Percentiles rank a stretch among this genome's conserved stretches.
phyloP scores from a whole-genome alignment of 305 asterid species.

The Lippia alba region DNA sequence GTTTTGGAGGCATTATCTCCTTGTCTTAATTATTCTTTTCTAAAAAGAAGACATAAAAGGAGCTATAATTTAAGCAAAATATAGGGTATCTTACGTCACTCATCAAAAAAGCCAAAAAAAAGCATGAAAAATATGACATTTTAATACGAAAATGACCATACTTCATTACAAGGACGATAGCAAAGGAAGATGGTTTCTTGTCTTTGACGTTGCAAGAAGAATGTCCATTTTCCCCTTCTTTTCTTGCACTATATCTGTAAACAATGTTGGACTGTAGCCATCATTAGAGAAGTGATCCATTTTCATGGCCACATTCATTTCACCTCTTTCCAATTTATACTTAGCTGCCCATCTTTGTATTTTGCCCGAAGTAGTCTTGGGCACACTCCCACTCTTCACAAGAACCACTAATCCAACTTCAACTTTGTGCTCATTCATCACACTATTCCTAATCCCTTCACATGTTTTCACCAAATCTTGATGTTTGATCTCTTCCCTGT shows the following conservation, averaged over 20 bases:
- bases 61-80: background rate
- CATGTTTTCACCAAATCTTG: constrained; percentile 39
- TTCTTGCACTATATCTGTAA: constrained; percentile 6
- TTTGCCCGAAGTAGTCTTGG: constrained; percentile 88
- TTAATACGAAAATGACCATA: background rate
- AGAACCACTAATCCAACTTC: constrained; percentile 59
- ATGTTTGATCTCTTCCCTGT: constrained; percentile 32
- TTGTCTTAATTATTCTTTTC: background rate
- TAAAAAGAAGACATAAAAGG: too few species aligned
- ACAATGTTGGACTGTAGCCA: constrained; percentile 7
- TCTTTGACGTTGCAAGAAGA: constrained; percentile 22
- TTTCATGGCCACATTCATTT: constrained; percentile 50
- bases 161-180: constrained; percentile 43
- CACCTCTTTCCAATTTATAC: constrained; percentile 41
- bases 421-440: constrained; percentile 44
- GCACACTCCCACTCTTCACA: constrained; percentile 60
- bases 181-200: constrained; percentile 34
- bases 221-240: constrained; percentile 15
- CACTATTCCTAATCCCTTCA: constrained; percentile 48
- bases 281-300: constrained; percentile 42
- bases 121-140: background rate
- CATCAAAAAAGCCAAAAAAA: background rate
- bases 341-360: constrained; percentile 73
- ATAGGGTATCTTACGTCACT: background rate
- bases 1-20: too few species aligned